phyloP scores from a whole-genome alignment of 2,329 filamentous ascomycete genomes.

The Cercospora sp. region DNA sequence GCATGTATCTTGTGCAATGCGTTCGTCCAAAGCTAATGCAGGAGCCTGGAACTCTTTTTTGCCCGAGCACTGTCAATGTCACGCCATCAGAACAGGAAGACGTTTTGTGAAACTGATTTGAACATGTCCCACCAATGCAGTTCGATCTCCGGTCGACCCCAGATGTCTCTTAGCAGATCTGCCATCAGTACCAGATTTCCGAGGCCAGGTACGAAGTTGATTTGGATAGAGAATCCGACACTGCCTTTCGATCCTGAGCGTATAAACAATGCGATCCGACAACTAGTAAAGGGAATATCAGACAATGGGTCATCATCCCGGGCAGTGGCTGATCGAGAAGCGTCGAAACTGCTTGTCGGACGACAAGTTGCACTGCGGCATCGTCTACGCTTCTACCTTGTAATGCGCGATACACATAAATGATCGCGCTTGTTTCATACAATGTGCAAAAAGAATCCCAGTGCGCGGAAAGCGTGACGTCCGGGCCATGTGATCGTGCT shows the following conservation, averaged over 20 bases:
- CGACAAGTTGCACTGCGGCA: constrained; percentile 13
- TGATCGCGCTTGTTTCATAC: constrained; percentile 9
- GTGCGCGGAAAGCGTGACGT: neutral
- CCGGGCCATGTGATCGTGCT: neutral
- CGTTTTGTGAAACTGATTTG: constrained; percentile 10
- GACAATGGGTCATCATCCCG: constrained; percentile 18
- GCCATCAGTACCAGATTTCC: constrained; percentile 10
- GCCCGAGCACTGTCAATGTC: neutral
- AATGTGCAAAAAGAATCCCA: constrained; percentile 10
- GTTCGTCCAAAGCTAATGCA: neutral
- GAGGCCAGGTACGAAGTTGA: constrained; percentile 16
- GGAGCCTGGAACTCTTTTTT: neutral
- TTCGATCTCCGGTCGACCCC: constrained; percentile 7
- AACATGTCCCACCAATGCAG: constrained; percentile 19
- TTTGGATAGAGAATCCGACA: neutral
- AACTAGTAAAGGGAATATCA: constrained; percentile 14
- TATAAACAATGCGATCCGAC: constrained; percentile 13
- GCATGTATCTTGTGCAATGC: neutral
- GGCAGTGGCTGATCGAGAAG: constrained; percentile 12
- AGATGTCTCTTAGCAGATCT: constrained; percentile 8
- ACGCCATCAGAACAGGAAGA: constrained; percentile 11
- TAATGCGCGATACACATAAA: constrained; percentile 11
- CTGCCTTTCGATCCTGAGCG: constrained; percentile 1
- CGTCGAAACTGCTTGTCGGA: constrained; percentile 14
- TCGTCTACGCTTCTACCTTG: constrained; percentile 11